Evolutionary conservation across 805 yeast genomes (phyloP).

Genomic region (Scheffersomyces amazonensis): DNA sequence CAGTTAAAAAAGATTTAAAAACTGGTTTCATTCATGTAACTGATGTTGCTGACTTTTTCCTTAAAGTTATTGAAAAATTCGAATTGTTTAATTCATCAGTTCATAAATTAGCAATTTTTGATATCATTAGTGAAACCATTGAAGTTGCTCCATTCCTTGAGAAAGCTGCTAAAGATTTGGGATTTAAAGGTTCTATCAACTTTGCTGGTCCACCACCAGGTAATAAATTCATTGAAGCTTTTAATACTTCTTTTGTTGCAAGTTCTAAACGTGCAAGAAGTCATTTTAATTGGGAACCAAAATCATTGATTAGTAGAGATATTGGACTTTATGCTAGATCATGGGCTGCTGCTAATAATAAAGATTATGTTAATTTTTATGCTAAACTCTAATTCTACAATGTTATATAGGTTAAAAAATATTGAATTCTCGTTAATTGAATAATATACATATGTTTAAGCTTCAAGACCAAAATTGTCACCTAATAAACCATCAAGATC

Average conservation of each 20-base stretch:
- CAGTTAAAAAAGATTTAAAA: neutral
- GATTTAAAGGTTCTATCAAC: conserved; percentile 2
- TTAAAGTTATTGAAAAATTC: neutral
- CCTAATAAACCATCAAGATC: conserved; percentile 80
- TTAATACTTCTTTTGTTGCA: neutral
- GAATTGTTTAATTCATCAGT: neutral
- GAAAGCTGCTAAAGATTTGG: neutral
- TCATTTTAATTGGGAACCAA: neutral
- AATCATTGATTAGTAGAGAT: neutral
- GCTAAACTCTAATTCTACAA: neutral
- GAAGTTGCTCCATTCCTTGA: neutral
- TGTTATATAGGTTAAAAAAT: too few species aligned
- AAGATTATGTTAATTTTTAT: neutral
- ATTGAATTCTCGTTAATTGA: too few species aligned
- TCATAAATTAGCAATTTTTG: neutral
- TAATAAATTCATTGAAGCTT: neutral
- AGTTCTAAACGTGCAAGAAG: neutral
- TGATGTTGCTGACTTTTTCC: neutral
- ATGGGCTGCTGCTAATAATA: neutral
- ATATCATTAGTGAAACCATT: conserved; percentile 1
- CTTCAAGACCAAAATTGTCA: conserved; percentile 36
- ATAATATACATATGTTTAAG: conserved; percentile 1
- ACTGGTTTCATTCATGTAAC: neutral
- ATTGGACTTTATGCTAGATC: neutral
- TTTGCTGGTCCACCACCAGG: conserved; percentile 1